phyloP scores from a whole-genome alignment of 768 basidiomycete species.

The Coprinopsis sp. region DNA sequence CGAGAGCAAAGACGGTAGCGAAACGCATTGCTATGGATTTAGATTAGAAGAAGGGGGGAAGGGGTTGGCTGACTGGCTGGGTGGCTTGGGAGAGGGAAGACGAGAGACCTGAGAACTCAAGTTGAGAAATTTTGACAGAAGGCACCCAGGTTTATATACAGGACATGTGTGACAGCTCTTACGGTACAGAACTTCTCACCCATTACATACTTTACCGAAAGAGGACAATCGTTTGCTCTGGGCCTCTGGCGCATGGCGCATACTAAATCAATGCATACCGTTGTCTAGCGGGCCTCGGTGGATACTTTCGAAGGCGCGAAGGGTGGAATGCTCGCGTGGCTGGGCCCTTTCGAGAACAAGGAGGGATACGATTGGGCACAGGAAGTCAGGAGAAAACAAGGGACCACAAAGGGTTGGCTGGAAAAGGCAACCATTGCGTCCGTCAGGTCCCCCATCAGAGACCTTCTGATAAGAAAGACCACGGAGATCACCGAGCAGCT shows the following conservation, averaged over 20 bases:
- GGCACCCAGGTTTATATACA: slow-evolving; percentile 11
- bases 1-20: slow-evolving; percentile 34
- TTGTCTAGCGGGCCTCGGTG: background rate
- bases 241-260: background rate
- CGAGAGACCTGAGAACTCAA: slow-evolving; percentile 16
- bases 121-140: slow-evolving; percentile 6
- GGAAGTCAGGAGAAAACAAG: too few relatives aligned
- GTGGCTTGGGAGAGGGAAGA: slow-evolving; percentile 13
- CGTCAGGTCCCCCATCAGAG: too few relatives aligned
- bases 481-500: too few relatives aligned
- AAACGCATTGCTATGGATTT: slow-evolving; percentile 53
- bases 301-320: too few relatives aligned
- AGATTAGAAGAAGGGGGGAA: slow-evolving; percentile 17
- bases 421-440: too few relatives aligned
- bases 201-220: background rate
- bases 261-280: background rate
- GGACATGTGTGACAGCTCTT: background rate
- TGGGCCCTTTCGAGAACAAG: too few relatives aligned
- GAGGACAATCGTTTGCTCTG: background rate
- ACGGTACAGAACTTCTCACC: background rate
- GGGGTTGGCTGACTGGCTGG: slow-evolving; percentile 19
- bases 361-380: too few relatives aligned
- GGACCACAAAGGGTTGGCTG: too few relatives aligned
- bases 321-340: too few relatives aligned
- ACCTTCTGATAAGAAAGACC: too few relatives aligned